Percentiles rank a stretch among this genome's conserved stretches.
Evolutionary conservation across 1,284 basidiomycete species (phyloP).

Genomic region (Ganoderma lingzhi): DNA sequence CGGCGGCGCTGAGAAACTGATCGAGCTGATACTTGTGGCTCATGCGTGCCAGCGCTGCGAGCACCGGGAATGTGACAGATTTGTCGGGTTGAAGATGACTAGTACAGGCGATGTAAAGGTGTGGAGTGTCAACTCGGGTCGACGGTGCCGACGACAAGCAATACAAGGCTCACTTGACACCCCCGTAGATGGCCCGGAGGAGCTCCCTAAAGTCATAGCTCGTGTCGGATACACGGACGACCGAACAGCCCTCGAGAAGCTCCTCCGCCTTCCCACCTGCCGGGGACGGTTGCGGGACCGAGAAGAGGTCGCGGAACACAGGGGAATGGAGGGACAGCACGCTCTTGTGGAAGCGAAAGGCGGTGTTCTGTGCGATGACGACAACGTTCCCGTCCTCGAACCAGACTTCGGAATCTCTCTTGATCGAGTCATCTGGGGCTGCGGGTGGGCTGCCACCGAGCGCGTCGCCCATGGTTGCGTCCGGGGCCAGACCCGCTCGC

Average conservation of each 20-base stretch:
- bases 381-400: constrained; percentile 21
- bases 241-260: constrained; percentile 12
- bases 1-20: constrained; percentile 1
- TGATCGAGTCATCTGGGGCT: background rate
- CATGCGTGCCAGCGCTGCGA: constrained; percentile 3
- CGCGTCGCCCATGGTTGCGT: background rate
- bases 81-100: background rate
- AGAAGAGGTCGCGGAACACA: constrained; percentile 18
- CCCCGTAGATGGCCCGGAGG: constrained; percentile 17
- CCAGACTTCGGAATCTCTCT: constrained; percentile 9
- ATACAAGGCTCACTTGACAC: background rate
- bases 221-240: constrained; percentile 21
- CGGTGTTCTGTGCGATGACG: constrained; percentile 11
- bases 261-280: background rate
- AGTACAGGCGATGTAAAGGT: too few relatives aligned
- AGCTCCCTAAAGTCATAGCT: constrained; percentile 19
- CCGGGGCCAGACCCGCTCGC: background rate
- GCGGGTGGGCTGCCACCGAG: background rate
- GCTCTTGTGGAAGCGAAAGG: constrained; percentile 19
- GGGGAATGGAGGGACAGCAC: constrained; percentile 16
- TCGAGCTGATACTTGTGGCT: constrained; percentile 18
- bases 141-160: too few relatives aligned
- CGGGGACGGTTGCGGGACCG: constrained; percentile 11
- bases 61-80: background rate
- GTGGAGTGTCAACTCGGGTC: too few relatives aligned